Base-by-base conservation (phyloP, 495 filamentous ascomycete genomes). In the Tuber brumale region DNA sequence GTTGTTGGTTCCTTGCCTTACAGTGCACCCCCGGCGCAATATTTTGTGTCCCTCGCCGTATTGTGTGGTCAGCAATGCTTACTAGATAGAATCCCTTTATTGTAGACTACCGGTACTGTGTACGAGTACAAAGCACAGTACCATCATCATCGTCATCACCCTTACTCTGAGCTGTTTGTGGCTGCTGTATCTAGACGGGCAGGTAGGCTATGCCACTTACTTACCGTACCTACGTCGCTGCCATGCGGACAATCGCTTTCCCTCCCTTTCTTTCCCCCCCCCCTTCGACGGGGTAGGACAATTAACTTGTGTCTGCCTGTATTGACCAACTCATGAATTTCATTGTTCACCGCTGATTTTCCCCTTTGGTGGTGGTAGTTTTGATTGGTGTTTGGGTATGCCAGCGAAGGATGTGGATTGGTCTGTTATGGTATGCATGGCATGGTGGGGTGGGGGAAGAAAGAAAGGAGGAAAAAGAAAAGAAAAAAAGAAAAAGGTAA, bases 321-420 rank as follows among this genome's bases (percentile, higher is more conserved):
- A 66, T 66, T 31, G 57, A 66, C 57, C 57, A 66, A 66, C 57
- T 66, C 57, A 66, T 66, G 57, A 66, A 66, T 66, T 66, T 66
- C 57, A 31, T 66, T 66, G 57, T 66, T 66, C n/a, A 66, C 48
- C 9, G 57, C 27, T 16, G 27, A 1, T 42, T 66, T 16, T 18
- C 57, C n/a, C 57, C 10, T 5, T n/a, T 21, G n/a, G 57, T 31
- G n/a, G 57, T 57, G 48, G 48, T 61, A n/a, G 23, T 66, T 66
- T 66, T 66, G 57, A 66, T 66, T 66, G 57, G 57, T 3, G 57
- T 31, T 61, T 66, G n/a, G n/a, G 27, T 6, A 66, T 66, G 57
- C 57, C 57, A 66, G 57, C 57, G 27, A 66, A 66, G 57, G 46
- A n/a, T 27, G n/a, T 31, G 57, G 57, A 66, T 66, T 66, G 57